phyloP scores from a whole-genome alignment of 2,329 filamentous ascomycete genomes.

The Stemphylium beticola region DNA sequence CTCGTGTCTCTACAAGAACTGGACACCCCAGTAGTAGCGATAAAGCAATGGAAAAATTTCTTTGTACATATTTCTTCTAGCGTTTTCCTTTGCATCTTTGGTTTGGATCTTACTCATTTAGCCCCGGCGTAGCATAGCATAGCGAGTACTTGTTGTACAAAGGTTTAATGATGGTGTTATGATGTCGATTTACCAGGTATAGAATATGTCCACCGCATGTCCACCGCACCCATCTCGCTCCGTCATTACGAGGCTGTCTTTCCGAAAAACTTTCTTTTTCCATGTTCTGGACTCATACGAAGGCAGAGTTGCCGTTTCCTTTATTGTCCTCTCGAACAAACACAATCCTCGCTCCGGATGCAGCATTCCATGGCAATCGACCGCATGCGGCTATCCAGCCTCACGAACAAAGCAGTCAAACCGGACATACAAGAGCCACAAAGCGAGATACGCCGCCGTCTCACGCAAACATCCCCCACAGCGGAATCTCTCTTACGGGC shows the following conservation, averaged over 20 bases:
- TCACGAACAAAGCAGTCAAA: conserved; percentile 9
- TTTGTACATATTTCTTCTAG: conserved; percentile 2
- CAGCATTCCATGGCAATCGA: background rate
- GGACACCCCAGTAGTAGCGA: conserved; percentile 24
- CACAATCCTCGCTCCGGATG: conserved; percentile 2
- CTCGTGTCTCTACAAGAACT: conserved; percentile 57
- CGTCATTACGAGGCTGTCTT: background rate
- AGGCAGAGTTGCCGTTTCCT: background rate
- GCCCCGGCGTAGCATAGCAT: conserved; percentile 9
- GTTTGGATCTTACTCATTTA: conserved; percentile 4
- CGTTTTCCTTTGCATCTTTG: conserved; percentile 12
- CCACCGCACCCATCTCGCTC: background rate
- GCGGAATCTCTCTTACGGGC: no score
- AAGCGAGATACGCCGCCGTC: background rate
- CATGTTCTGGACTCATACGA: no score
- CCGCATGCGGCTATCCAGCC: conserved; percentile 11
- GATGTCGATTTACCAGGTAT: background rate
- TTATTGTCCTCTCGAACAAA: background rate
- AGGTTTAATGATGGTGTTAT: conserved; percentile 7
- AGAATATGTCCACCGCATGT: background rate
- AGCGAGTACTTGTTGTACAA: background rate
- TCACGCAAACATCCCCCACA: background rate
- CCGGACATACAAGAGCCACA: conserved; percentile 8
- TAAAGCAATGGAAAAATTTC: background rate
- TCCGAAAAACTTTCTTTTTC: no score